These are phyloP conservation scores for Cercospora sp. DNA, from an alignment of 2,329 filamentous ascomycete genomes.

Conservation along the genomic window DNA sequence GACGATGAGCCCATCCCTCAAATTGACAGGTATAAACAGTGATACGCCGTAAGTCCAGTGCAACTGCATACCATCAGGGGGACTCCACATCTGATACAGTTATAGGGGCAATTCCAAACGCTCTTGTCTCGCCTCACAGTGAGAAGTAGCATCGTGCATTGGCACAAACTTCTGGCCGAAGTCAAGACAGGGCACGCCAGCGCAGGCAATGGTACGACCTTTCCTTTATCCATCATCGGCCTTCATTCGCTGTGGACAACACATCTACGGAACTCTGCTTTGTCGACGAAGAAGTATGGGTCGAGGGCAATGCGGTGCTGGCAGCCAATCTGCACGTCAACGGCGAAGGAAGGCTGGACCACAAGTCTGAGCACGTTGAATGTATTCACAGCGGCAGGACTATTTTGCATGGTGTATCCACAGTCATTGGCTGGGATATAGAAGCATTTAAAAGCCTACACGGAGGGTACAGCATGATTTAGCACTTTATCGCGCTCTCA, in stretches of 20 bases:
- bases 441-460: not conserved
- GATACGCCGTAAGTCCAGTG: not conserved
- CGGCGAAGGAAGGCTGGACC: not conserved
- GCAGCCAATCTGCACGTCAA: not conserved
- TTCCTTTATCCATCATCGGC: not conserved
- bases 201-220: not conserved
- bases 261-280: not conserved
- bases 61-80: not conserved
- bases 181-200: not conserved
- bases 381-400: not conserved
- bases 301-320: not conserved
- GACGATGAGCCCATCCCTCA: not conserved
- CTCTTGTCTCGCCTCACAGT: not conserved
- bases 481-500: too few relatives aligned
- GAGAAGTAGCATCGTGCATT: not conserved
- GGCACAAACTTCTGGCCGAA: not conserved
- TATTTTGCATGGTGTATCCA: not conserved
- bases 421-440: not conserved
- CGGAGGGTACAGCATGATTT: not conserved
- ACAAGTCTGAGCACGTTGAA: not conserved
- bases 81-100: not conserved
- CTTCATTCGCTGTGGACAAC: not conserved
- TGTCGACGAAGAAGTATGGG: not conserved
- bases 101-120: not conserved
- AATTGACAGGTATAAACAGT: not conserved